A percentile compares a stretch with the other conserved stretches of the same genome.
phyloP scores from a whole-genome alignment of 805 yeast genomes.

The Candida glaebosa region DNA sequence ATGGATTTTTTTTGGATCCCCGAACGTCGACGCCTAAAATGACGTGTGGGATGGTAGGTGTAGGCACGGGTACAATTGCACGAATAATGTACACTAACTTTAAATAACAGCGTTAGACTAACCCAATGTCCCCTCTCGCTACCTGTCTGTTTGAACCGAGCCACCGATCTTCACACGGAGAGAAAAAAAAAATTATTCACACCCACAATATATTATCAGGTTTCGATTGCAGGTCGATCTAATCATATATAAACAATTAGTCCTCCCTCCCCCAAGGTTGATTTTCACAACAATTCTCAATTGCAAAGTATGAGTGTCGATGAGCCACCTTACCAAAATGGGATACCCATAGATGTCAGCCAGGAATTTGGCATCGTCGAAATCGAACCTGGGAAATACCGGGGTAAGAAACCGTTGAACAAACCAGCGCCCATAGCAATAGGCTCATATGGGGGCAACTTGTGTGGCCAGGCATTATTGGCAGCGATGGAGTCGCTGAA shows the following conservation, averaged over 20 bases:
- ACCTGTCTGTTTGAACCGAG: background rate
- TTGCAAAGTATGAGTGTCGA: background rate
- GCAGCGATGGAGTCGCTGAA: conserved; percentile 28
- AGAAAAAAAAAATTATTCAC: too few species aligned
- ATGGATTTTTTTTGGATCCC: too few species aligned
- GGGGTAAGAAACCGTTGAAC: conserved; percentile 18
- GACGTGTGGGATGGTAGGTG: too few species aligned
- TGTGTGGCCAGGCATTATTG: conserved; percentile 33
- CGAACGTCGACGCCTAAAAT: too few species aligned
- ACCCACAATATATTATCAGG: too few species aligned
- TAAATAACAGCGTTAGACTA: too few species aligned
- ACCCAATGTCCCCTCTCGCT: too few species aligned
- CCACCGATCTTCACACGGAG: background rate
- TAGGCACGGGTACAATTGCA: too few species aligned
- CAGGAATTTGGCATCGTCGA: conserved; percentile 18
- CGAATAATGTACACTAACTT: too few species aligned
- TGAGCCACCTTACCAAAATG: conserved; percentile 5
- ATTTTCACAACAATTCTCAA: background rate
- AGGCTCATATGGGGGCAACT: conserved; percentile 32
- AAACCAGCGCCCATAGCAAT: conserved; percentile 22
- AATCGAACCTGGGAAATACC: conserved; percentile 12
- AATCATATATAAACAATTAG: too few species aligned
- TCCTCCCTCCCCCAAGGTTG: background rate
- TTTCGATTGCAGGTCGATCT: too few species aligned
- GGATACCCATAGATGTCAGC: conserved; percentile 11